Percentiles rank a stretch among this genome's conserved stretches.
Evolutionary conservation across 169 alveolate genomes (phyloP).

Genomic region (Neospora caninum): DNA sequence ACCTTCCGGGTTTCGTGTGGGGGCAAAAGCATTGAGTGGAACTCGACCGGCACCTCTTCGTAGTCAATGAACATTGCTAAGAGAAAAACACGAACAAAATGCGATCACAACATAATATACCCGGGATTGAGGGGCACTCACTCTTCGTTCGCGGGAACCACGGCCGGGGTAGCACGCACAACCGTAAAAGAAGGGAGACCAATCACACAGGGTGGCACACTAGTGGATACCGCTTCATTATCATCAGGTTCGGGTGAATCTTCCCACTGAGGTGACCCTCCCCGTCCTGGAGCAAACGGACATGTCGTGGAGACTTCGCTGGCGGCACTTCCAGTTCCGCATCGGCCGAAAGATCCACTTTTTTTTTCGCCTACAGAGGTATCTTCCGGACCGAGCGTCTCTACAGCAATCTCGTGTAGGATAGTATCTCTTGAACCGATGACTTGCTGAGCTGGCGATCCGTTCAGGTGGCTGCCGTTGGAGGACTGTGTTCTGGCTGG

Average conservation of each 20-base stretch:
- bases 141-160: not conserved
- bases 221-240: not conserved
- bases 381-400: not conserved
- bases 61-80: not conserved
- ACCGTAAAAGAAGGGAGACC: constrained; percentile 20
- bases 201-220: constrained; percentile 4
- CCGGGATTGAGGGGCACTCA: not conserved
- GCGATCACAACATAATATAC: not conserved
- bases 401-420: not conserved
- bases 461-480: not conserved
- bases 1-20: not conserved
- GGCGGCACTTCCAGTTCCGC: not conserved
- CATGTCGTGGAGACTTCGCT: constrained; percentile 24
- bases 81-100: not conserved
- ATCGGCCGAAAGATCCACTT: not conserved
- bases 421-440: not conserved
- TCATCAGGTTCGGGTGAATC: not conserved
- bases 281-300: constrained; percentile 11
- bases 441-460: not conserved
- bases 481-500: not conserved
- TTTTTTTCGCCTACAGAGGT: not conserved
- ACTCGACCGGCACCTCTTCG: not conserved
- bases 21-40: not conserved
- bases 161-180: not conserved
- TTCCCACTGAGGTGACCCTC: constrained; percentile 24